phyloP scores from a whole-genome alignment of 441 rosid species.

The Adansonia grandidieri region DNA sequence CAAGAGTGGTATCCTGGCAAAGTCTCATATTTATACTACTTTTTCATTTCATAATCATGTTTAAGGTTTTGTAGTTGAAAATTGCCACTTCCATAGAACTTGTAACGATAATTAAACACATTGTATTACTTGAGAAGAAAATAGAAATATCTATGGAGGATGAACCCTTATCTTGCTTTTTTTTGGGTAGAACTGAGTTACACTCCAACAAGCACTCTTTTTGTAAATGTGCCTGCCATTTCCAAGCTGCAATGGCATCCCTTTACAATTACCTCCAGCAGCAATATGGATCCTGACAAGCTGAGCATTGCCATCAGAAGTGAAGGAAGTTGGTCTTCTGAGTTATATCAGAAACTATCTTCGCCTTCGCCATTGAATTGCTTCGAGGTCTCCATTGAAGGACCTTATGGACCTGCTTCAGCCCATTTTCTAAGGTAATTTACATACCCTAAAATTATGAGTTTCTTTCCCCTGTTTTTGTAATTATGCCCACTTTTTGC shows the following conservation, averaged over 20 bases:
- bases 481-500: neutral
- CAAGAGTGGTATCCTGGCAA: neutral
- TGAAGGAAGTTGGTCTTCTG: conserved; percentile 54
- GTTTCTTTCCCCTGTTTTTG: neutral
- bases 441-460: neutral
- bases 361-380: conserved; percentile 33
- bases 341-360: conserved; percentile 46
- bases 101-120: no score
- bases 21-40: no score
- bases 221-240: conserved; percentile 52
- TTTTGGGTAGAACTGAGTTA: conserved; percentile 43
- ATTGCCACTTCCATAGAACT: no score
- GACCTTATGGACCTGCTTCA: conserved; percentile 61
- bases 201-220: conserved; percentile 47
- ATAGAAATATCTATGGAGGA: no score
- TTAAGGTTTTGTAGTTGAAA: no score
- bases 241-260: conserved; percentile 76
- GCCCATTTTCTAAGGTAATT: conserved; percentile 41
- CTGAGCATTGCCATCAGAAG: conserved; percentile 54
- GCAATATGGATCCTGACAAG: conserved; percentile 48
- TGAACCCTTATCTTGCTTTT: neutral
- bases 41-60: no score
- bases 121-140: no score
- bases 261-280: conserved; percentile 53
- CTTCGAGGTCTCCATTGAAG: conserved; percentile 47